Evolutionary conservation across 2,329 filamentous ascomycete species (phyloP), one percentile per base, ranked within the genome.

Genomic region (Cercospora brassicicola): DNA sequence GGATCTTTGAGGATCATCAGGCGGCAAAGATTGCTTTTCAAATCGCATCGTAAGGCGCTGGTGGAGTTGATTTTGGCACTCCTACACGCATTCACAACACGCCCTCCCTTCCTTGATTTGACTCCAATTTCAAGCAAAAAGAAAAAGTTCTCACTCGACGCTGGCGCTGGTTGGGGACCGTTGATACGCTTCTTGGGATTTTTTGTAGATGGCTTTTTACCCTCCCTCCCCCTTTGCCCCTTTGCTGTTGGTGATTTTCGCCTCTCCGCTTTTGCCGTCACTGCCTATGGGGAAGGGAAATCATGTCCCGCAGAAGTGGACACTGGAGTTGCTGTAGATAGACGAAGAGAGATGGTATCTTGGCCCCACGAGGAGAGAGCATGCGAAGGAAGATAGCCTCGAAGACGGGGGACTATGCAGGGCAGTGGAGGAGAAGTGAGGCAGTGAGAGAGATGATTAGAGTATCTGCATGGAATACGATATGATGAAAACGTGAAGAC

Each of bases 21-120:
- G 36, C 31, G 42, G 59, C 39, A 51, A 33, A 55, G 20, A 26
- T 39, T 30, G 55, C 42, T 60, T 39, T 48, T 15, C 2, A n/a
- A 23, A 39, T 55, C 20, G 45, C 64, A 65, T 65, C 56, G 64
- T 57, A 60, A 20, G 64, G 64, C 57, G 64, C 64, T 65, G 64
- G 64, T 65, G 64, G 64, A 36, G 64, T 60, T 51, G 28, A 36
- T 64, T 57, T 18, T 20, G 26, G 36, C n/a, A 11, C 42, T 20
- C 42, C 48, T 53, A 23, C 48, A 23, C 48, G 18, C 23, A 42
- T 42, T 42, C 36, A n/a, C 15, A 13, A 23, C 48, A 6, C 23
- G 13, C 23, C 26, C 48, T 55, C 36, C 45, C 45, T 26, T 23
- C 45, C 45, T 26, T 23, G 26, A 30, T n/a, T 15, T 55, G 48